These are phyloP conservation scores for Yamadazyma oceani DNA, from an alignment of 1,139 yeast species.

Conservation along the genomic window DNA sequence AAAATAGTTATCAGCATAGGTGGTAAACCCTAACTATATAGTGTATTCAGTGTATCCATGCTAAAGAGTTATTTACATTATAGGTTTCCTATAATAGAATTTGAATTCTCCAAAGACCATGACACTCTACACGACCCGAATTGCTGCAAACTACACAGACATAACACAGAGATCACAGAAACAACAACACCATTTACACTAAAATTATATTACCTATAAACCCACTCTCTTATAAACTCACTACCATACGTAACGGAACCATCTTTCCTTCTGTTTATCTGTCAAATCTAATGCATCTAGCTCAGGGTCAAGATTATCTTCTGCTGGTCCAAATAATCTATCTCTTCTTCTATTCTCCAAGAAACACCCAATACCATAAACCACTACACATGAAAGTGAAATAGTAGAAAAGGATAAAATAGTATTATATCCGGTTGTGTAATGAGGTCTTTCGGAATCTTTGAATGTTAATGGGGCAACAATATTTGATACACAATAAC, in stretches of 20 bases:
- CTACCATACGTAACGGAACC: slow-evolving; percentile 20
- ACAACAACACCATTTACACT: too few relatives aligned
- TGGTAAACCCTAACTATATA: too few relatives aligned
- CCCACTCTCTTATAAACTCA: too few relatives aligned
- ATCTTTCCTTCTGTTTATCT: slow-evolving; percentile 18
- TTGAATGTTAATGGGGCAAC: slow-evolving; percentile 29
- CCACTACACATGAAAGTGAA: slow-evolving; percentile 12
- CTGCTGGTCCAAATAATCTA: slow-evolving; percentile 17
- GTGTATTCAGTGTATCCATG: too few relatives aligned
- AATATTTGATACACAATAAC: slow-evolving; percentile 26
- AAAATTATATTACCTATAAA: too few relatives aligned
- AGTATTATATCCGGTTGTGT: slow-evolving; percentile 25
- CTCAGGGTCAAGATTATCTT: slow-evolving; percentile 13
- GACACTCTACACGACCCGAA: too few relatives aligned
- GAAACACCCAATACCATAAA: slow-evolving; percentile 15
- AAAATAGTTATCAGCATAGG: too few relatives aligned
- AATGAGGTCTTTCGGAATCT: slow-evolving; percentile 22
- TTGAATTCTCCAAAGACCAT: too few relatives aligned
- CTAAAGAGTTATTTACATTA: too few relatives aligned
- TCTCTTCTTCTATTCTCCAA: slow-evolving; percentile 17
- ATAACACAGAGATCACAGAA: too few relatives aligned
- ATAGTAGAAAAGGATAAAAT: slow-evolving; percentile 18
- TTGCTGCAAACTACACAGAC: too few relatives aligned
- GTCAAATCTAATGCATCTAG: slow-evolving; percentile 18
- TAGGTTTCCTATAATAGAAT: too few relatives aligned